phyloP scores from a whole-genome alignment of 495 filamentous ascomycete genomes.

The Aspergillus biplanus region DNA sequence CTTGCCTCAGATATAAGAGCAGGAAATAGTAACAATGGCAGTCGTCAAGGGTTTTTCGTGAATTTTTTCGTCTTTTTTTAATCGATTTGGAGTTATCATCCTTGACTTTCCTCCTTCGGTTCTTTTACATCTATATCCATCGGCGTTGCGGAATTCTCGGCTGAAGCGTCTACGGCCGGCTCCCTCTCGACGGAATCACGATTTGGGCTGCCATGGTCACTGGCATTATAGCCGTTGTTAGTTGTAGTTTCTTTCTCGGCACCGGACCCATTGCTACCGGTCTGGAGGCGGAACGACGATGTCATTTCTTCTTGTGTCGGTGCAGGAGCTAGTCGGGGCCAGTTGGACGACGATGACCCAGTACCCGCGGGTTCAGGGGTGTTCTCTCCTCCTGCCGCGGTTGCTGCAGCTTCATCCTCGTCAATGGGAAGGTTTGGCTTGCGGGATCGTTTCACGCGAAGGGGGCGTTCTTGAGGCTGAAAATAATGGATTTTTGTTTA shows the following conservation, averaged over 20 bases:
- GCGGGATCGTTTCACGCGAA: slow-evolving; percentile 82
- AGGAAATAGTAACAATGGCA: too few species aligned
- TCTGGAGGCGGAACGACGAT: slow-evolving; percentile 46
- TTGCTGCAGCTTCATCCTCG: slow-evolving; percentile 29
- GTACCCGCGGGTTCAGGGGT: slow-evolving; percentile 28
- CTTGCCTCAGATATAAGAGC: too few species aligned
- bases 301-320: slow-evolving; percentile 47
- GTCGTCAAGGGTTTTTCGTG: too few species aligned
- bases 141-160: slow-evolving; percentile 37
- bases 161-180: slow-evolving; percentile 24
- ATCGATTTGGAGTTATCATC: slow-evolving; percentile 9
- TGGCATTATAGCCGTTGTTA: slow-evolving; percentile 22
- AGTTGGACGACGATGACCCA: slow-evolving; percentile 26
- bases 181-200: slow-evolving; percentile 28
- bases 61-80: too few species aligned
- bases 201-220: slow-evolving; percentile 30
- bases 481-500: background rate
- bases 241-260: slow-evolving; percentile 33
- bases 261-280: slow-evolving; percentile 33
- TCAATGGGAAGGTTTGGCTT: slow-evolving; percentile 42
- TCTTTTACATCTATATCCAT: slow-evolving; percentile 50
- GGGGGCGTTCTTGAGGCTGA: slow-evolving; percentile 87
- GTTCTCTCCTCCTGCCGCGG: slow-evolving; percentile 21
- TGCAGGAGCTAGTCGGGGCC: slow-evolving; percentile 43
- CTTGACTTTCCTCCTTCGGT: slow-evolving; percentile 37